Evolutionary conservation across 2,329 filamentous ascomycete species (phyloP).

Genomic region (Chaetomium strumarium): DNA sequence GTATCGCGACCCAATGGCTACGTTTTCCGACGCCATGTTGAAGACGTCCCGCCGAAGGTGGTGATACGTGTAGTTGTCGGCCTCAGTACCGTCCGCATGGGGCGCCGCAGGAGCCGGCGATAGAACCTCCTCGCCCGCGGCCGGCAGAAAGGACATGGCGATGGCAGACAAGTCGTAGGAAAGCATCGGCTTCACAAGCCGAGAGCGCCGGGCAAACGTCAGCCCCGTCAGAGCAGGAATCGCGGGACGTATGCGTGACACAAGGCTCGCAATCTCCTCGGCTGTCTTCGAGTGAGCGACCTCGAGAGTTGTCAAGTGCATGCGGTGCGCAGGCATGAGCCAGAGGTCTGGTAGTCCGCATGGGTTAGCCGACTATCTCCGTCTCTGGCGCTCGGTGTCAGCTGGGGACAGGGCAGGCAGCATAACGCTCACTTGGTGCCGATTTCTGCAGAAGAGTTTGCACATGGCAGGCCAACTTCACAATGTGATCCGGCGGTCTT

Average conservation of each 20-base stretch:
- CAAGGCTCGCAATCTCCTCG: slow-evolving; percentile 59
- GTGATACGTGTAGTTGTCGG: slow-evolving; percentile 76
- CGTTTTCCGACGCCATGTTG: slow-evolving; percentile 49
- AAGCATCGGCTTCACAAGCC: slow-evolving; percentile 75
- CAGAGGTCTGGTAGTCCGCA: slow-evolving; percentile 56
- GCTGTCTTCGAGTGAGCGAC: slow-evolving; percentile 72
- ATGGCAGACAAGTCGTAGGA: slow-evolving; percentile 82
- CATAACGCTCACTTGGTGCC: slow-evolving; percentile 62
- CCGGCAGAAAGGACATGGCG: slow-evolving; percentile 81
- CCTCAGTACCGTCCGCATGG: slow-evolving; percentile 25
- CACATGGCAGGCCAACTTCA: slow-evolving; percentile 59
- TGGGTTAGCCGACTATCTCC: slow-evolving; percentile 1
- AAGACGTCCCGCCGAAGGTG: slow-evolving; percentile 80
- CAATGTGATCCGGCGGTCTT: slow-evolving; percentile 67
- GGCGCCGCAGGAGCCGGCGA: slow-evolving; percentile 38
- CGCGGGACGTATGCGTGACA: slow-evolving; percentile 49
- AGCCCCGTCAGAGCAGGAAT: slow-evolving; percentile 59
- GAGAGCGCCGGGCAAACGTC: slow-evolving; percentile 60
- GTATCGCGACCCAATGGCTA: slow-evolving; percentile 73
- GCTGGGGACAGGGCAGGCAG: neutral
- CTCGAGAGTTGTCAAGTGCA: slow-evolving; percentile 84
- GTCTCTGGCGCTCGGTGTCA: neutral
- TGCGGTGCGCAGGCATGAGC: slow-evolving; percentile 72
- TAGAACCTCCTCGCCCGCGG: slow-evolving; percentile 52
- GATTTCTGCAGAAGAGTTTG: slow-evolving; percentile 60